phyloP scores from a whole-genome alignment of 306 rosid genomes.

The Dalbergia oliveri region DNA sequence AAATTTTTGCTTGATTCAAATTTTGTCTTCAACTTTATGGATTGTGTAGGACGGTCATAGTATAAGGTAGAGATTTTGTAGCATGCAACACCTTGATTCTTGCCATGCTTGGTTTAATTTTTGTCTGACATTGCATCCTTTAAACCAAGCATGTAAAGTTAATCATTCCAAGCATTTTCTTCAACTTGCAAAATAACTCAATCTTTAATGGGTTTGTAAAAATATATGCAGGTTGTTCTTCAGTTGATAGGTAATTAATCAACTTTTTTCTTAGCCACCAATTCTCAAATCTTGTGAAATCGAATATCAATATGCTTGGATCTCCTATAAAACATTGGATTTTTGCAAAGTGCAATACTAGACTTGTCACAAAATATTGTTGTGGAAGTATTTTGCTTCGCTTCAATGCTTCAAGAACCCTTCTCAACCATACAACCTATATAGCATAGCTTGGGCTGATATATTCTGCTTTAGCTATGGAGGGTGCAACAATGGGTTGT shows the following conservation, averaged over 20 bases:
- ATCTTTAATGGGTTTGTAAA: too few species aligned
- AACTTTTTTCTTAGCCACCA: not conserved
- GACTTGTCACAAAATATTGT: not conserved
- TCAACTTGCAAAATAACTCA: not conserved
- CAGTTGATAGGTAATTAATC: not conserved
- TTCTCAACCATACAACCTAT: not conserved
- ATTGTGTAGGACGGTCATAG: too few species aligned
- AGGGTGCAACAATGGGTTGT: not conserved
- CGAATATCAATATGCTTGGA: not conserved
- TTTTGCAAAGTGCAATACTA: not conserved
- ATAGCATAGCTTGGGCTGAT: not conserved
- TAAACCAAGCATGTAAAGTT: not conserved
- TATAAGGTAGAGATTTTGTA: too few species aligned
- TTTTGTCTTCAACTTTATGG: too few species aligned
- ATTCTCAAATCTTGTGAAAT: too few species aligned
- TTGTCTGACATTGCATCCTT: not conserved
- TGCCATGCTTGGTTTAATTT: not conserved
- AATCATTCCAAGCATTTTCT: not conserved
- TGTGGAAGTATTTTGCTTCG: not conserved
- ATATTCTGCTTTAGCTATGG: not conserved
- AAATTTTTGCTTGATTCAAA: too few species aligned
- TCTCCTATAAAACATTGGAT: not conserved
- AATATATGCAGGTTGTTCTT: too few species aligned
- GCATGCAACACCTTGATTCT: too few species aligned
- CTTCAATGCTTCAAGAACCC: not conserved